Evolutionary conservation across 768 basidiomycete genomes (phyloP), one percentile per base, ranked within the genome.

Genomic region (Calocybe gangraenosa): DNA sequence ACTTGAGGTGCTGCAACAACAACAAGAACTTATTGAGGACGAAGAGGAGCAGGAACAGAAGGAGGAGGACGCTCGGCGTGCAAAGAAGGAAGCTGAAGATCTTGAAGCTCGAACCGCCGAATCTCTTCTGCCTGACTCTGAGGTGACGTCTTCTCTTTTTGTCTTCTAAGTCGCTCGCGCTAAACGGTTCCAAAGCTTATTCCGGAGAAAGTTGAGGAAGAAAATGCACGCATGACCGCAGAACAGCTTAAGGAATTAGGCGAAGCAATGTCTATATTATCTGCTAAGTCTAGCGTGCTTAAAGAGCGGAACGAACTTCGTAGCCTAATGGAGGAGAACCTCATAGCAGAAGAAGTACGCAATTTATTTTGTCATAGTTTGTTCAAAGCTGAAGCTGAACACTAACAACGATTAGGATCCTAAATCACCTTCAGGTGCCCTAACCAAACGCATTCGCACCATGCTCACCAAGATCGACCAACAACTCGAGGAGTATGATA

Each of bases 1-100:
- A 67, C 79, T 99, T 44, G 96, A 98, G 51, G 95, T 99, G 19
- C 70, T 99, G 61, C 92, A 96, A 57, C 91, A 99, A 57, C 96
- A 99, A 65, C 91, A 99, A 62, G 96, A 99, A 64, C 90, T 99
- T 50, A 99, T 99, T 61, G 94, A 99, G 61, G 96, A 99, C 63
- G 96, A 99, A 67, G 82, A 93, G 52, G 96, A 97, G 62, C 96
- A 99, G 65, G 96, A 99, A 51, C 85, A 94, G 65, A 87, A 93
- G 68, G 91, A 92, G 62, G 88, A 92, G 62, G 82, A 88, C 60
- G 87, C 91, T n/a, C 84, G 92, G 33, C 85, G 88, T 46, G 86
- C 84, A 36, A 83, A 82, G 61, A 82, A 83, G 56, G 91, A 88
- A 64, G 79, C 82, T 18, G 85, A 82, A 51, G 89, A 92, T 56